These are phyloP conservation scores for Sedum album DNA, from an alignment of 164 flowering plant species.

Conservation along the genomic window DNA sequence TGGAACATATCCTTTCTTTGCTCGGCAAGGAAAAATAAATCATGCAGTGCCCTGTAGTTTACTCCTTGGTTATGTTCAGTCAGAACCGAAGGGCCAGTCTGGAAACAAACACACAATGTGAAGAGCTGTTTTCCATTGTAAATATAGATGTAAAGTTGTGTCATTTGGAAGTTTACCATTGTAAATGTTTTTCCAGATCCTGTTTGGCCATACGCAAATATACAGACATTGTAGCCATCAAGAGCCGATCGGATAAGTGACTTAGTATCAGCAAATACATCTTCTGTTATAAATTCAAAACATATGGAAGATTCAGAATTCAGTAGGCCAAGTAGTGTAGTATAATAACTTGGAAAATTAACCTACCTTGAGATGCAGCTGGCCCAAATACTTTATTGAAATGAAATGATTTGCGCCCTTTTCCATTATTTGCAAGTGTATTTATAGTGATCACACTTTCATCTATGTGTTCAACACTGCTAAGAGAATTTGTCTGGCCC, in stretches of 20 bases:
- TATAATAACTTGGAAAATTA: background rate
- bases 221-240: slow-evolving; percentile 97
- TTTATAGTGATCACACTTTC: slow-evolving; percentile 68
- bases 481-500: slow-evolving; percentile 44
- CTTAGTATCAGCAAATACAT: slow-evolving; percentile 86
- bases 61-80: slow-evolving; percentile 89
- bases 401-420: slow-evolving; percentile 62
- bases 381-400: slow-evolving; percentile 96
- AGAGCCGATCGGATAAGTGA: slow-evolving; percentile 96
- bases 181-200: slow-evolving; percentile 97
- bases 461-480: slow-evolving; percentile 61
- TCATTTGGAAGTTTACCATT: slow-evolving; percentile 46
- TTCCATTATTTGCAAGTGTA: slow-evolving; percentile 67
- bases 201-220: slow-evolving; percentile 99
- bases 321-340: too few relatives aligned
- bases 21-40: slow-evolving; percentile 70
- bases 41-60: slow-evolving; percentile 82
- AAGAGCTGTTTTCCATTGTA: background rate
- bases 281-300: slow-evolving; percentile 41
- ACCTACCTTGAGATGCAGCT: slow-evolving; percentile 84
- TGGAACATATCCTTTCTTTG: slow-evolving; percentile 74
- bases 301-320: background rate
- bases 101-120: slow-evolving; percentile 13
- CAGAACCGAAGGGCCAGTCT: slow-evolving; percentile 87
- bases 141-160: background rate